Base-by-base conservation (phyloP, 352 stramenopile species). In the Phytopythium sindhum region DNA sequence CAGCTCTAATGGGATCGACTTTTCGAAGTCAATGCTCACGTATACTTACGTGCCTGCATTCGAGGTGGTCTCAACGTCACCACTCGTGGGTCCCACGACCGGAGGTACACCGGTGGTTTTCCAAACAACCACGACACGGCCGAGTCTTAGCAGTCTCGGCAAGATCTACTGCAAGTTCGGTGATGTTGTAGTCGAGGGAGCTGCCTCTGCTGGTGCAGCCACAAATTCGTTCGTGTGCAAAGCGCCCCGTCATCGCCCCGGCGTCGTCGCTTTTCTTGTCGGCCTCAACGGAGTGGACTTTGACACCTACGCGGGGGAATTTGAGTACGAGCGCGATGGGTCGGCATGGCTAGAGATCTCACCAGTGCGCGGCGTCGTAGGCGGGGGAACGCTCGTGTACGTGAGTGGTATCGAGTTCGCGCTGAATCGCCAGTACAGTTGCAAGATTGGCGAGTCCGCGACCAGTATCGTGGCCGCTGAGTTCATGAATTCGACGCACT, bases 161-260 rank as follows among this genome's bases (percentile, higher is more conserved):
- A 48, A n/a, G 31, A 64, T 91, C 2, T 82, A 68, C 42, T 95
- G 86, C 54, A 63, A 72, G 37, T 92, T 95, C 65, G 86, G 80
- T 4, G n/a, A 62, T 1, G 42, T 72, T 26, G 63, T 81, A 21
- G 70, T 88, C 28, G 29, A 44, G 61, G 80, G 73, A 0, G 39
- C 47, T 2, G 63, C 75, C 1, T 41, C 61, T 6, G 23, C 54
- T 1, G 47, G 52, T 19, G 69, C n/a, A 1, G 47, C 14, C 23
- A 6, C 24, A 10, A 54, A 17, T 21, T 53, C 68, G n/a, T 64
- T 87, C 14, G 31, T 56, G 5, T 87, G 80, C 45, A 12, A 67
- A 15, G 41, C 74, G 0, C 78, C 77, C 19, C 44, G 1, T 1
- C 23, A 33, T 37, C 51, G 33, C 33, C 48, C 65, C 15, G 64